Percentiles rank a stretch among this genome's conserved stretches.
Evolutionary conservation across 1,284 basidiomycete genomes (phyloP).

Genomic region (Irpex sp.): DNA sequence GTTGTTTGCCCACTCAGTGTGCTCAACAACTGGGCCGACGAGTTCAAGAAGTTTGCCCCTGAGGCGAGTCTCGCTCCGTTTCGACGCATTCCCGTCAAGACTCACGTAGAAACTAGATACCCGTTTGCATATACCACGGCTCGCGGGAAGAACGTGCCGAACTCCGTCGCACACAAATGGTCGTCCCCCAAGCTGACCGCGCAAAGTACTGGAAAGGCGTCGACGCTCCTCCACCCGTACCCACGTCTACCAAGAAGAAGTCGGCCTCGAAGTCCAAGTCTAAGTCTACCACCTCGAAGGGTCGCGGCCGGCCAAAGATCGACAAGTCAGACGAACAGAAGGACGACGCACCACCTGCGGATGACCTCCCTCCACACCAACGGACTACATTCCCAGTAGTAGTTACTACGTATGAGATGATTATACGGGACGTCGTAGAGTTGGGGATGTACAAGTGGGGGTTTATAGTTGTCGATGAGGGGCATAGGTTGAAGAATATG

Average conservation of each 20-base stretch:
- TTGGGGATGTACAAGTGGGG: slow-evolving; percentile 78
- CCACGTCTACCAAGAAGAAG: slow-evolving; percentile 14
- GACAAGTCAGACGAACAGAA: slow-evolving; percentile 8
- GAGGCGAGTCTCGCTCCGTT: slow-evolving; percentile 36
- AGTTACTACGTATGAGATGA: slow-evolving; percentile 91
- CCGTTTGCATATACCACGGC: slow-evolving; percentile 89
- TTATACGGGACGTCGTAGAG: slow-evolving; percentile 75
- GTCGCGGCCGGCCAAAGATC: not conserved
- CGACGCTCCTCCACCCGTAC: slow-evolving; percentile 10
- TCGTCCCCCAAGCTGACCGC: slow-evolving; percentile 8
- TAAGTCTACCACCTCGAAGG: not conserved
- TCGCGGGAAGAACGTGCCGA: slow-evolving; percentile 71
- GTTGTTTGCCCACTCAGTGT: slow-evolving; percentile 91
- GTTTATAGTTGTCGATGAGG: slow-evolving; percentile 95
- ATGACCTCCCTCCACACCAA: slow-evolving; percentile 22
- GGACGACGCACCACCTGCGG: slow-evolving; percentile 7
- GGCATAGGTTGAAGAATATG: slow-evolving; percentile 90
- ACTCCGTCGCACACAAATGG: slow-evolving; percentile 40
- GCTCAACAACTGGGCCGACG: slow-evolving; percentile 86
- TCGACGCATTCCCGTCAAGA: too few relatives aligned
- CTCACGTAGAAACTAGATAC: too few relatives aligned
- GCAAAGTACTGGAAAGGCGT: slow-evolving; percentile 12
- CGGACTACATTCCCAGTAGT: slow-evolving; percentile 65
- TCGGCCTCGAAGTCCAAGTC: not conserved
- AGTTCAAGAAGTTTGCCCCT: slow-evolving; percentile 83